Evolutionary conservation across 2,329 filamentous ascomycete genomes (phyloP).

Genomic region (Calonectria hongkongensis): DNA sequence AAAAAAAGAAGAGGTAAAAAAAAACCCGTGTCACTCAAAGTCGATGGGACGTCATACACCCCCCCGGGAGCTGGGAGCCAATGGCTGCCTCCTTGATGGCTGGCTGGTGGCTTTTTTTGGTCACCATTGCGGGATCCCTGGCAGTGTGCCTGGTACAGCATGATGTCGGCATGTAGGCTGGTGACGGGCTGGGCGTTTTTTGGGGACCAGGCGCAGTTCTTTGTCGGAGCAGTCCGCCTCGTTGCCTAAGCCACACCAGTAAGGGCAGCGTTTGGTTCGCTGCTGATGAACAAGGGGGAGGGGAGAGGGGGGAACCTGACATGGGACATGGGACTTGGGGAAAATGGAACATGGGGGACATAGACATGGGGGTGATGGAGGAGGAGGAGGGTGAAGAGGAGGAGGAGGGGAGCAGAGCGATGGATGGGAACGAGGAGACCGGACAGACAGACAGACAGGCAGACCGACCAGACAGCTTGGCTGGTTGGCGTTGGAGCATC

Average conservation of each 20-base stretch:
- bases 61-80: conserved; percentile 1
- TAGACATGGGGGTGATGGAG: too few relatives aligned
- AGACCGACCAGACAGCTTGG: background rate
- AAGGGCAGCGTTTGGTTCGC: conserved; percentile 42
- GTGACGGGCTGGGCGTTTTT: conserved; percentile 44
- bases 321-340: conserved; percentile 23
- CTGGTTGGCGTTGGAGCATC: background rate
- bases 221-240: conserved; percentile 51
- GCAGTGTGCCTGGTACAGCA: conserved; percentile 15
- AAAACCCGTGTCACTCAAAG: too few relatives aligned
- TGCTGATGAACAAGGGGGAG: conserved; percentile 1
- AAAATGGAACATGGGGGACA: conserved; percentile 17
- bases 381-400: conserved; percentile 6
- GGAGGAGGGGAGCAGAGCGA: background rate
- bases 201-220: conserved; percentile 41
- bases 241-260: conserved; percentile 54
- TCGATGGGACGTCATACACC: background rate
- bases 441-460: background rate
- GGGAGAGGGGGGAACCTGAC: background rate
- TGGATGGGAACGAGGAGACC: background rate
- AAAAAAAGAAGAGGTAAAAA: background rate
- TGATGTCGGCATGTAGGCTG: conserved; percentile 26
- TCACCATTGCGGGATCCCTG: conserved; percentile 29
- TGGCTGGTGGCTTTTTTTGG: conserved; percentile 17
- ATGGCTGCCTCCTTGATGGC: conserved; percentile 28